phyloP scores from a whole-genome alignment of 2,329 filamentous ascomycete genomes.

The Phialophora macrospora region DNA sequence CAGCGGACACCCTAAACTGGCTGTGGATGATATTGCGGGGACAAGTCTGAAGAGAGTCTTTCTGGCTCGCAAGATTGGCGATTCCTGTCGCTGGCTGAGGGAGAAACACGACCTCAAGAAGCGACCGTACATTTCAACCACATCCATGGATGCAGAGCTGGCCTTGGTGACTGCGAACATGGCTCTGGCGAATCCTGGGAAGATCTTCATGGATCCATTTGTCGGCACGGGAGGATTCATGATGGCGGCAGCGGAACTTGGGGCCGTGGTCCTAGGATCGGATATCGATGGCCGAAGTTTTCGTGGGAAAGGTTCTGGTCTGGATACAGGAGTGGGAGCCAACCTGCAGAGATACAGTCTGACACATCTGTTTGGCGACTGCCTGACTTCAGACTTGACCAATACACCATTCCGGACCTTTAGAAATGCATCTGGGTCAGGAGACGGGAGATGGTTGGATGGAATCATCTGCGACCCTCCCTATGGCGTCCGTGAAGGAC shows the following conservation, averaged over 20 bases:
- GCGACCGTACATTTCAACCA: conserved; percentile 89
- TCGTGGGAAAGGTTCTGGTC: conserved; percentile 61
- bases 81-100: conserved; percentile 69
- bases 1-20: not conserved
- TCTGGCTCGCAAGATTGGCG: conserved; percentile 73
- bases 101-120: conserved; percentile 89
- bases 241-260: conserved; percentile 87
- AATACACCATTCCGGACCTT: conserved; percentile 73
- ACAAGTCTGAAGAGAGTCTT: conserved; percentile 58
- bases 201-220: conserved; percentile 91
- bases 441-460: conserved; percentile 66
- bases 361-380: conserved; percentile 69
- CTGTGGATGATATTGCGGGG: conserved; percentile 53
- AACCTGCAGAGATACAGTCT: conserved; percentile 88
- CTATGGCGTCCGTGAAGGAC: conserved; percentile 89
- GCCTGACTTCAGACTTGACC: conserved; percentile 84
- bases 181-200: conserved; percentile 78
- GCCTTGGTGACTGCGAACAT: conserved; percentile 91
- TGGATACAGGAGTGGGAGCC: conserved; percentile 55
- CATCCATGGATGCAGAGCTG: conserved; percentile 95
- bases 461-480: conserved; percentile 95
- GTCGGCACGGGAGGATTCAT: conserved; percentile 94
- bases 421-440: conserved; percentile 38
- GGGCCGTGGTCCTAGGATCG: conserved; percentile 79
- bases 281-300: conserved; percentile 94